Base-by-base conservation (phyloP, 1,284 basidiomycete species). In the Microbotryum intermedium region DNA sequence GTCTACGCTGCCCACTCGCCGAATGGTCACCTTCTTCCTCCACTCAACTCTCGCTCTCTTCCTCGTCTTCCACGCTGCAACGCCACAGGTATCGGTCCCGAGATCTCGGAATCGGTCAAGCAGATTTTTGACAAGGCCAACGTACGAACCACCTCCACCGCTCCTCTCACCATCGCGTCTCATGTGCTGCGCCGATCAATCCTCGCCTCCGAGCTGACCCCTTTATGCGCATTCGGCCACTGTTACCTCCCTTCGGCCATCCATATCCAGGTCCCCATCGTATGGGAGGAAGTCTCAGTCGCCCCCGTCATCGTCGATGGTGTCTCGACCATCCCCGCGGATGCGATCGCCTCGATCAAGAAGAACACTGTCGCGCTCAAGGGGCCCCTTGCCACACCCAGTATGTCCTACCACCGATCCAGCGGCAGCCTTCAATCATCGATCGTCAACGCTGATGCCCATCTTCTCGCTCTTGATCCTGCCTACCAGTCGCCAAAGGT, bases 221-320 rank as follows among this genome's bases (percentile, higher is more conserved):
- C 21, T 16, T 28, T 11, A 4, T 29, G 20, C 34, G 1, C 3
- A 39, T 0, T 39, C 2, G 34, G 34, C 34, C 11, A 11, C 16
- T 39, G 13, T 39, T 16, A 16, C 34, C 34, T 0, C 16, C 34
- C 39, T n/a, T 46, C 28, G n/a, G 3, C 11, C 26, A 0, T 34
- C 21, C 45, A 11, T 29, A 4, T 16, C n/a, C 63, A 92, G 88
- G 91, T 92, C 29, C 93, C 93, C 55, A 93, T 97, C 72, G 82
- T 90, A 77, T 99, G 95, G 95, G 95, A 99, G 77, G 94, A 98
- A 79, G 93, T 97, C 74, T 89, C 87, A 73, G 95, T 98, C 58
- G 88, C 90, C 21, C 95, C 95, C 21, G 84, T 95, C 65, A 80
- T 97, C 70, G 90, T 90, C 76, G 86, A 86, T 69, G 95, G 95